Conservation (phyloP, 208 protist species). For the Tritrichomonas foetus region DNA sequence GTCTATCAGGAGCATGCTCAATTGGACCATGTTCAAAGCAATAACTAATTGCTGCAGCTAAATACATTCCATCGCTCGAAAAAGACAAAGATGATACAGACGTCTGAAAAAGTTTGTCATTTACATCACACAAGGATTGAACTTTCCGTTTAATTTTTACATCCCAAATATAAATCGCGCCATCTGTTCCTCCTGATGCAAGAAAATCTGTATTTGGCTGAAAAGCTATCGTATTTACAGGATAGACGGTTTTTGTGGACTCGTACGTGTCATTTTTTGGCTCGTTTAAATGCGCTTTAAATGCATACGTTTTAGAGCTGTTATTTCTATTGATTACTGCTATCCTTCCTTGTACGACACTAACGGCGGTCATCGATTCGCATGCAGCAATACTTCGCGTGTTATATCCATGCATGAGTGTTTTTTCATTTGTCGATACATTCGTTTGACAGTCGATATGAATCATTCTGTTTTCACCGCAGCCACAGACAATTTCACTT, state of each 20-base stretch:
- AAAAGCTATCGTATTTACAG: background rate
- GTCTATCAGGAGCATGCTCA: background rate
- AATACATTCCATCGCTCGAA: background rate
- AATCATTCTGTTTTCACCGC: background rate
- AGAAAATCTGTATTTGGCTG: background rate
- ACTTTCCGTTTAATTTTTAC: background rate
- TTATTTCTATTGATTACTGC: background rate
- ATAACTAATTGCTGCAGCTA: background rate
- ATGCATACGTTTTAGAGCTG: background rate
- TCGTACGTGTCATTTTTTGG: background rate
- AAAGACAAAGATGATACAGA: background rate
- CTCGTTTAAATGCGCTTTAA: background rate
- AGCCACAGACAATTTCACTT: background rate
- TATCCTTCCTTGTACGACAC: background rate
- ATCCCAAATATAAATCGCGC: background rate
- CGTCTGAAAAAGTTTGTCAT: background rate
- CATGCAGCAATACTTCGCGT: background rate
- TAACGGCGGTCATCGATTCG: background rate
- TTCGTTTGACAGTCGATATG: background rate
- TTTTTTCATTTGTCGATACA: background rate
- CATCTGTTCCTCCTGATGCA: background rate
- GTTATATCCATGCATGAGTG: background rate
- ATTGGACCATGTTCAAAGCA: conserved; percentile 4
- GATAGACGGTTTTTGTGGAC: background rate
- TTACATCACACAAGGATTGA: background rate